phyloP scores from a whole-genome alignment of 2,329 filamentous ascomycete species.

The Verticillium dahliae region DNA sequence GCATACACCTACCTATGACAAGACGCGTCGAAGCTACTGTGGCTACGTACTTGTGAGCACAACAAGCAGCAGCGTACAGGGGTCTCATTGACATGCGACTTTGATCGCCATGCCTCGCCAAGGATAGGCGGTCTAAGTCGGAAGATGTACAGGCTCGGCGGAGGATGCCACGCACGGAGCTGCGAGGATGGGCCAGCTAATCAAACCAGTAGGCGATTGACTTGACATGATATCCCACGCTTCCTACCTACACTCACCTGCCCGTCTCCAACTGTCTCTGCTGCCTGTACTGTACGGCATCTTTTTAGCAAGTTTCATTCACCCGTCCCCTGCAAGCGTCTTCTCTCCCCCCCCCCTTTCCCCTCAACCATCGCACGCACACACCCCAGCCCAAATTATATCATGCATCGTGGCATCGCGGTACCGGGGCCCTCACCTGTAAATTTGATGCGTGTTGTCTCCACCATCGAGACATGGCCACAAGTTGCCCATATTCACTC shows the following conservation, averaged over 20 bases:
- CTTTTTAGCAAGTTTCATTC: constrained; percentile 10
- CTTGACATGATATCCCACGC: not conserved
- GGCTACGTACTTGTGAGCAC: not conserved
- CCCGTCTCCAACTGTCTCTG: constrained; percentile 1
- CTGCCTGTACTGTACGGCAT: not conserved
- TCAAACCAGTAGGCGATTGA: constrained; percentile 7
- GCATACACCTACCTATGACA: not conserved
- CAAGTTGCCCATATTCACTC: constrained; percentile 9
- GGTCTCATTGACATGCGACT: constrained; percentile 6
- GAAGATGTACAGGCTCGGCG: constrained; percentile 3
- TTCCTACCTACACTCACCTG: not conserved
- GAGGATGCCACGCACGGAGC: constrained; percentile 6
- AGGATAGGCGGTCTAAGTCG: constrained; percentile 9
- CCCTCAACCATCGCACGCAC: not conserved
- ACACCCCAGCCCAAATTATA: constrained; percentile 31
- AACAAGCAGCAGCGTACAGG: not conserved
- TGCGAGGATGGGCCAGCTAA: constrained; percentile 7
- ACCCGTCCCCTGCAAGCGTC: constrained; percentile 10
- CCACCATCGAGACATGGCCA: constrained; percentile 10
- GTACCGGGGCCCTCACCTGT: constrained; percentile 25
- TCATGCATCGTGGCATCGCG: constrained; percentile 32
- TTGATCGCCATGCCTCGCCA: constrained; percentile 13
- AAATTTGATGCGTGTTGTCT: constrained; percentile 21
- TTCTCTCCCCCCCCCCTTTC: constrained; percentile 3
- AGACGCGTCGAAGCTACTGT: not conserved